phyloP scores from a whole-genome alignment of 768 basidiomycete genomes.

The Lyophyllum decastes region DNA sequence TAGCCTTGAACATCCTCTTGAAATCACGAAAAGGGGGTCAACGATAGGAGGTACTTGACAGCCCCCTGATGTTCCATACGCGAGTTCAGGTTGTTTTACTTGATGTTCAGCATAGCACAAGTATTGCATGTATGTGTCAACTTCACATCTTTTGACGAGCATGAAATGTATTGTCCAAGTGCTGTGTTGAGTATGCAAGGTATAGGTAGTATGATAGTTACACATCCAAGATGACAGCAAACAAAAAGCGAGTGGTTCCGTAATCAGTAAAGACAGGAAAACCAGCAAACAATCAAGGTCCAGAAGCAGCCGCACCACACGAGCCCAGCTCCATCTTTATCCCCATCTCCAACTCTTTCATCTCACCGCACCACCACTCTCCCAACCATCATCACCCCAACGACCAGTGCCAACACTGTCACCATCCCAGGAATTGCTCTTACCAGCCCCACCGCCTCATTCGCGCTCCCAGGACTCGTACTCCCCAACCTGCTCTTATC shows the following conservation, averaged over 20 bases:
- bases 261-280: not conserved
- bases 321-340: not conserved
- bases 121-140: too few relatives aligned
- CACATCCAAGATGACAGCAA: not conserved
- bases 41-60: too few relatives aligned
- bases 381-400: not conserved
- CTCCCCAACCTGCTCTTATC: constrained; percentile 38
- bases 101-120: too few relatives aligned
- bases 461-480: constrained; percentile 12
- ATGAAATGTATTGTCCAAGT: too few relatives aligned
- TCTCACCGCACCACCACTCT: not conserved
- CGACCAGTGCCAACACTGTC: too few relatives aligned
- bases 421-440: not conserved
- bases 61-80: too few relatives aligned
- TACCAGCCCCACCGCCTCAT: not conserved
- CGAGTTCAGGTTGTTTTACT: too few relatives aligned
- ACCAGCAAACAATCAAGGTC: not conserved
- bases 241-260: not conserved
- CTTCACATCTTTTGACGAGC: too few relatives aligned
- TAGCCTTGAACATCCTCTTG: too few relatives aligned
- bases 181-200: too few relatives aligned
- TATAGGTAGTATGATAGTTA: not conserved
- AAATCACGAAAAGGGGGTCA: too few relatives aligned
- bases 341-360: not conserved
- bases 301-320: not conserved